phyloP scores from a whole-genome alignment of 2,329 filamentous ascomycete genomes.

The Westerdykella aurantiaca region DNA sequence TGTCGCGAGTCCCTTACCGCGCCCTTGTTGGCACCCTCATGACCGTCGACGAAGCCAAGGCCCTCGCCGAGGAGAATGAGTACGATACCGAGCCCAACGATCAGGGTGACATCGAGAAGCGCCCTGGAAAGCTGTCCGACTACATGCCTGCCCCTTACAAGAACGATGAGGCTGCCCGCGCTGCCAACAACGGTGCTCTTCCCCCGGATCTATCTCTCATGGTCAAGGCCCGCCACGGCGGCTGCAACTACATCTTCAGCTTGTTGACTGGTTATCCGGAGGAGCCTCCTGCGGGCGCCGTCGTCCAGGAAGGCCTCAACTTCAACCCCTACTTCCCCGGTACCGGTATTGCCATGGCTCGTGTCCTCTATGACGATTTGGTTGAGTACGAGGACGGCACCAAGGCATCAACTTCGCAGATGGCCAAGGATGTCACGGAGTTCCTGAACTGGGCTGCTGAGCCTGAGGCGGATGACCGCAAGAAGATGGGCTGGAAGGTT shows the following conservation, averaged over 20 bases:
- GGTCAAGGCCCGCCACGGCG: conserved; percentile 94
- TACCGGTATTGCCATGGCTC: conserved; percentile 97
- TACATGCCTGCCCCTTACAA: conserved; percentile 94
- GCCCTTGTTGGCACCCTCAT: conserved; percentile 82
- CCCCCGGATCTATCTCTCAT: conserved; percentile 97
- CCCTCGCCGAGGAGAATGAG: conserved; percentile 93
- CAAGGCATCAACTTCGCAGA: conserved; percentile 90
- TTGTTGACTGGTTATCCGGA: conserved; percentile 96
- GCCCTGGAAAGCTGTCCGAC: conserved; percentile 95
- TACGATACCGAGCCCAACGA: conserved; percentile 98
- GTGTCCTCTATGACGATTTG: conserved; percentile 93
- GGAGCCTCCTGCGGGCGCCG: conserved; percentile 83
- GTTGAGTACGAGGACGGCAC: conserved; percentile 98
- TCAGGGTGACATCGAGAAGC: conserved; percentile 96
- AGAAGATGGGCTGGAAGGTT: conserved; percentile 99
- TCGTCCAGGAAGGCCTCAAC: conserved; percentile 85
- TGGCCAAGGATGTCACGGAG: conserved; percentile 98
- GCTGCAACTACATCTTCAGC: conserved; percentile 97
- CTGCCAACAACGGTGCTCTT: conserved; percentile 96
- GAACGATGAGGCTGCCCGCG: conserved; percentile 97
- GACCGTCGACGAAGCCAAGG: conserved; percentile 98
- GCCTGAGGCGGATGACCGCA: conserved; percentile 98
- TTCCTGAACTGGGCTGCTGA: conserved; percentile 99
- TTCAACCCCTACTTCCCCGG: conserved; percentile 99
- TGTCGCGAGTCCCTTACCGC: conserved; percentile 90